Evolutionary conservation across 345 rosid species (phyloP), one percentile per base, ranked within the genome.

Genomic region (Pseudoturritis turrita): DNA sequence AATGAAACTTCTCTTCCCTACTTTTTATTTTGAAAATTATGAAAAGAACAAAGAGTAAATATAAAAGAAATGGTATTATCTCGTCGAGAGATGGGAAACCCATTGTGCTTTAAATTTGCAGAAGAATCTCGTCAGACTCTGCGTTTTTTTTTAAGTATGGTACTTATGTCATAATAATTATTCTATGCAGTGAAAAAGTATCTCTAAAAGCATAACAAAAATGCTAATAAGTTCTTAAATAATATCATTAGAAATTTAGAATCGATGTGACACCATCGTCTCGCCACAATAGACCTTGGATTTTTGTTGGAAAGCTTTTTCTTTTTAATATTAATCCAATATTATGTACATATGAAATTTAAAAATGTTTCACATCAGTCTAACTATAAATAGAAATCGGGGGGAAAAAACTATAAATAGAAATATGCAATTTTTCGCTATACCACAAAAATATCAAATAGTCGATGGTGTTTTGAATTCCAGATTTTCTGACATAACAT

Each of bases 71-170:
- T n/a, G n/a, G 46, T 19, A 13, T 60, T 18, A 52, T 37, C 61
- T 61, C 68, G 19, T 41, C 45, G 62, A 31, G 69, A 62, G 54
- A 62, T 62, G 46, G 35, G 25, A 71, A 71, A 28, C 52, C 61
- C 28, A 53, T 19, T 35, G 62, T 52, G 76, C 63, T 62, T 62
- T 62, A 31, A 44, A 63, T 28, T 72, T 72, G 49, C 56, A 53
- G 70, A 53, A 63, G 70, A 72, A 63, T 63, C 69, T 72, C 45
- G 62, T 53, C 63, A 62, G 56, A 37, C 50, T 18, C 23, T 71
- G 68, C 25, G 26, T 39, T 36, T 45, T 35, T 14, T 41, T 47
- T 23, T n/a, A 59, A 47, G 40, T 15, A 29, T 43, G 31, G 53
- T 71, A 23, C 25, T 71, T 40, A 13, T 33, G 11, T 50, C 46